Evolutionary conservation across 257 asterid species (phyloP), one percentile per base, ranked within the genome.

Genomic region (Linderniella brevidens): DNA sequence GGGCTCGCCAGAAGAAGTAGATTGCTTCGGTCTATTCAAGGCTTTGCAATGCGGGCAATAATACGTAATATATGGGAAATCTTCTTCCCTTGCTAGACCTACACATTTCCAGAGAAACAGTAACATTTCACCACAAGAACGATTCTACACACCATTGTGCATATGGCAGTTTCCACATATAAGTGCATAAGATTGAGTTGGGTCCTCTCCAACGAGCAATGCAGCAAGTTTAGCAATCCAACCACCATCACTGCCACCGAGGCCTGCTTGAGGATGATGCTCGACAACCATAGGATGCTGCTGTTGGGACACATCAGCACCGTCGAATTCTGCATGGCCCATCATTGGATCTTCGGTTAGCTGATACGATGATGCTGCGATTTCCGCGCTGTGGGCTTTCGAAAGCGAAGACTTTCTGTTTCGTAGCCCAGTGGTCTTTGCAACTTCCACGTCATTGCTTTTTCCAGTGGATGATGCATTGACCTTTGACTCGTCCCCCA

Each of bases 81-180:
- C 97, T 51, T 87, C 97, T 67, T 76, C 83, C 78, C 93, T 75
- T 12, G 83, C 86, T 13, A 87, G 88, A 54, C 97, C 95, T 87
- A 76, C 53, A 64, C 51, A 49, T 13, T n/a, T 50, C 25, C 12
- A 49, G 46, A 45, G 12, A 51, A 8, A 16, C 43, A 37, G 3
- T 11, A 2, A 10, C 4, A 2, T 2, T 39, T 11, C 43, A 39
- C 4, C 3, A 39, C 43, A 39, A 11, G 43, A 39, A 39, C 9
- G 43, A 38, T 37, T 39, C 1, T 9, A 10, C 9, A 65, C 62
- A 79, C 88, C 93, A 47, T 77, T 80, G 70, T 80, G 93, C 84
- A 63, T 71, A 48, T 42, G 87, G 53, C 87, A 80, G 59, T 74
- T 80, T 50, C 84, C 77, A 57, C 93, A 80, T 52, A 80, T 77